Conservation (phyloP, 768 basidiomycete species). For the Boletus edulis region DNA sequence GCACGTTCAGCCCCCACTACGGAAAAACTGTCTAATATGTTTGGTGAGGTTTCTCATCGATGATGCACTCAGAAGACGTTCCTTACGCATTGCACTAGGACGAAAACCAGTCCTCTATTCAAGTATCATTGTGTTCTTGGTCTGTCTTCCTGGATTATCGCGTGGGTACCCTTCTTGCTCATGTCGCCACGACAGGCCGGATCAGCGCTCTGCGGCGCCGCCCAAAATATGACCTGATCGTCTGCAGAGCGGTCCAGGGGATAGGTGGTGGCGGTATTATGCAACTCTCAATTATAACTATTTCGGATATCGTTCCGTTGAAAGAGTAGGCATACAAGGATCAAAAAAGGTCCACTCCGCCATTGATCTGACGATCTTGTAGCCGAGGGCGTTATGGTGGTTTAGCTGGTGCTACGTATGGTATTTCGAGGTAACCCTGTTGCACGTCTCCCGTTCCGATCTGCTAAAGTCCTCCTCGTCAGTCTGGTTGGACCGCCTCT, state of each 20-base stretch:
- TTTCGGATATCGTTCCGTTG: constrained; percentile 80
- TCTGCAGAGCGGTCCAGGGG: constrained; percentile 76
- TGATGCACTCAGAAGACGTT: background rate
- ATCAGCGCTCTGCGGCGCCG: constrained; percentile 77
- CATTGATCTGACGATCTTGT: constrained; percentile 14
- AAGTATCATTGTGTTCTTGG: constrained; percentile 62
- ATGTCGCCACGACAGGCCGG: constrained; percentile 46
- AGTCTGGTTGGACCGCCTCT: constrained; percentile 74
- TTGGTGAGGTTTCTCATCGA: constrained; percentile 23
- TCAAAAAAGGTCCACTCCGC: background rate
- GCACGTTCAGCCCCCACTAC: constrained; percentile 65
- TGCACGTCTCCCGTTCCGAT: background rate
- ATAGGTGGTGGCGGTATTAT: constrained; percentile 79
- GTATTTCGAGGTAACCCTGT: constrained; percentile 44
- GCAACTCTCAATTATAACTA: constrained; percentile 71
- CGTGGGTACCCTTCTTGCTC: background rate
- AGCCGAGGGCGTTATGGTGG: constrained; percentile 80
- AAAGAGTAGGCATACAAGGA: constrained; percentile 47
- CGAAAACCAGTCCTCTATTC: constrained; percentile 69
- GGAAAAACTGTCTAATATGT: constrained; percentile 73
- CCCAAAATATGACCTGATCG: constrained; percentile 69
- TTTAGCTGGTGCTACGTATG: constrained; percentile 74
- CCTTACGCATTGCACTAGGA: constrained; percentile 31
- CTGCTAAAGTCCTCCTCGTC: background rate
- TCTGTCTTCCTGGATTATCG: background rate